Evolutionary conservation across 345 rosid genomes (phyloP).

Genomic region (Acer negundo): DNA sequence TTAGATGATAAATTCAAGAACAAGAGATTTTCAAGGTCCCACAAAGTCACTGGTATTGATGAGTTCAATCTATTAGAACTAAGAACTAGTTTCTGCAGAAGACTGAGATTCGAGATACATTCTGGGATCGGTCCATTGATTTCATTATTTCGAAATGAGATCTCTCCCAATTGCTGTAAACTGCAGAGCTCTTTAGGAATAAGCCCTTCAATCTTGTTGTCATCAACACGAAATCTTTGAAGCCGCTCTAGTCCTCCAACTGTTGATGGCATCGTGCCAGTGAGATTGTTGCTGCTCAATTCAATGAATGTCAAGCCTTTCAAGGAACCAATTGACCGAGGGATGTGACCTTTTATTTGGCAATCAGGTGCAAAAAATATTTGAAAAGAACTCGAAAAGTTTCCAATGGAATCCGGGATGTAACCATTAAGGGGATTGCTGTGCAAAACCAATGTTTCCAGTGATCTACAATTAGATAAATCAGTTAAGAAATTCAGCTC

Average conservation of each 20-base stretch:
- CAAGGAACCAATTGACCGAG: not conserved
- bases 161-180: not conserved
- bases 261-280: not conserved
- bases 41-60: constrained; percentile 8
- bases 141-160: not conserved
- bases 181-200: constrained; percentile 9
- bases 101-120: constrained; percentile 2
- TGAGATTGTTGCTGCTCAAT: constrained; percentile 8
- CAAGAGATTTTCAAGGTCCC: constrained; percentile 15
- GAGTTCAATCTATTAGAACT: constrained; percentile 1
- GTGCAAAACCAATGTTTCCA: not conserved
- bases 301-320: not conserved
- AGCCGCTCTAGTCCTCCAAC: constrained; percentile 2
- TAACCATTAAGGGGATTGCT: not conserved
- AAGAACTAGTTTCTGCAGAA: not conserved
- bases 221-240: not conserved
- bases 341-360: constrained; percentile 8
- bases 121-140: not conserved
- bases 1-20: constrained; percentile 4
- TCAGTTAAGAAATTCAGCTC: constrained; percentile 12
- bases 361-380: not conserved
- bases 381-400: constrained; percentile 3
- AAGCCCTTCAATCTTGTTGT: constrained; percentile 2
- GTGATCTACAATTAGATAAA: constrained; percentile 1
- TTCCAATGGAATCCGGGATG: constrained; percentile 10